Evolutionary conservation across 2,329 filamentous ascomycete genomes (phyloP), one percentile per base, ranked within the genome.

Genomic region (Talaromyces sp.): DNA sequence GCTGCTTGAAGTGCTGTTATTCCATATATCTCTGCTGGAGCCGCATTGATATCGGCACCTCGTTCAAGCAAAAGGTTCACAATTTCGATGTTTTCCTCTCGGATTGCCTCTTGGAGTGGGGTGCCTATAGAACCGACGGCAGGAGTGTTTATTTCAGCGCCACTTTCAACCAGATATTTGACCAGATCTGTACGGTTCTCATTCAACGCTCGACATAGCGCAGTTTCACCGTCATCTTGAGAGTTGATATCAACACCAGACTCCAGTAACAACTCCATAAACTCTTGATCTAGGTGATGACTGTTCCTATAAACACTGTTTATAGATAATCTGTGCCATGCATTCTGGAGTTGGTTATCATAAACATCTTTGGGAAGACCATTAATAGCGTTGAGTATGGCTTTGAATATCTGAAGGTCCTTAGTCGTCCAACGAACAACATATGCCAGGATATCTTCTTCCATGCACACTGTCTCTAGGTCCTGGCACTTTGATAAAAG

Each of bases 41-140:
- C 25, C 17, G 61, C 65, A 49, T 67, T 69, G 8, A 67, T 63
- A 57, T 68, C 60, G n/a, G 62, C 58, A 32, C 57, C 61, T n/a
- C 44, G 49, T 25, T 57, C 57, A 6, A 60, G 17, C 32, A 63
- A 60, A 47, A 56, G 33, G 11, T 27, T 27, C 17, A 63, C 33
- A 25, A 62, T 63, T 9, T 62, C 53, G 5, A 59, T 42, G 9
- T 64, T 57, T 5, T 63, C 66, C 15, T 5, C 22, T 53, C 17
- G 11, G 15, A 53, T n/a, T 19, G 49, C 49, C 27, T n/a, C 49
- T 32, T 53, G 49, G 28, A 53, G 27, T 53, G 25, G 27, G 25
- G 49, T 28, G 6, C 25, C 49, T n/a, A n/a, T 53, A 17, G 11
- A 9, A 8, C 4, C 27, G 11, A 5, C 1, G 3, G 49, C 49